These are phyloP conservation scores for Cyamopsis tetragonoloba DNA, from an alignment of 306 rosid genomes.

Conservation along the genomic window DNA sequence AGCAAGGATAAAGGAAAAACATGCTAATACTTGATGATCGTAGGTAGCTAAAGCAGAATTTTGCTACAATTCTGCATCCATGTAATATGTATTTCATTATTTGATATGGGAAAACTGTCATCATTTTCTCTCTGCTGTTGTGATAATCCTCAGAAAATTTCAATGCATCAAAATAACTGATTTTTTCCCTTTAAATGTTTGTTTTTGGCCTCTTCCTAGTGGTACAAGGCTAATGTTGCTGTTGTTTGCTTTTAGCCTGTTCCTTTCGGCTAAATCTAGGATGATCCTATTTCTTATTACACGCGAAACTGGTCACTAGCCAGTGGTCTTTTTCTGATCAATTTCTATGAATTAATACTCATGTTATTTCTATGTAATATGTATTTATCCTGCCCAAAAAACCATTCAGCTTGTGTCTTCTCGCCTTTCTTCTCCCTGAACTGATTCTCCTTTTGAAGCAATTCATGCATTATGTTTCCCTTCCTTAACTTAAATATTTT, in stretches of 20 bases:
- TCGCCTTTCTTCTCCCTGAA: neutral
- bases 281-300: neutral
- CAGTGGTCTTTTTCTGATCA: neutral
- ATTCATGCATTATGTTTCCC: neutral
- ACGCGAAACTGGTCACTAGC: neutral
- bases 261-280: neutral
- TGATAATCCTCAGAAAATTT: neutral
- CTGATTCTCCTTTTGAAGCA: neutral
- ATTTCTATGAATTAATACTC: neutral
- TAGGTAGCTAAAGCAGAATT: neutral
- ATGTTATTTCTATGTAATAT: neutral
- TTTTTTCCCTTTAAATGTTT: neutral
- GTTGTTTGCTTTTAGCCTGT: neutral
- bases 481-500: neutral
- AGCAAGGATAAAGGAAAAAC: neutral
- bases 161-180: neutral
- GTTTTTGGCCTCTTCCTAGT: neutral
- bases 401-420: neutral
- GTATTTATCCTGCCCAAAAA: neutral
- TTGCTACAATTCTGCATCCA: neutral
- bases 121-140: neutral
- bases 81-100: slow-evolving; percentile 2
- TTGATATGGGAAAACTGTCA: neutral
- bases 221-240: too few relatives aligned
- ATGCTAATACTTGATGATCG: neutral